phyloP scores from a whole-genome alignment of 805 yeast species.

The Starmera pachycereana region DNA sequence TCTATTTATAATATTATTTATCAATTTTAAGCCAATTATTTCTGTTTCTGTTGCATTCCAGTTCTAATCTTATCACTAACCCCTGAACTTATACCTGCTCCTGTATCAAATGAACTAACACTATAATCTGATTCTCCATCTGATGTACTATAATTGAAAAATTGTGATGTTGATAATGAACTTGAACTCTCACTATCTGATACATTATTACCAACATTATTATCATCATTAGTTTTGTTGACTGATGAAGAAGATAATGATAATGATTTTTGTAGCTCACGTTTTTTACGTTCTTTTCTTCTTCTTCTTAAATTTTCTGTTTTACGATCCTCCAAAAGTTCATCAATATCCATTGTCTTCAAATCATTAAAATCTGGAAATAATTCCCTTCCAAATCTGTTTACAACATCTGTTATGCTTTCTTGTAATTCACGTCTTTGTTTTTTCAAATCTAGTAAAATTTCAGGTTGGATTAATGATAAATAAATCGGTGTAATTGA shows the following conservation, averaged over 20 bases:
- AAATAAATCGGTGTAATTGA: slow-evolving; percentile 73
- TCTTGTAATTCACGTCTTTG: slow-evolving; percentile 53
- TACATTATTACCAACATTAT: slow-evolving; percentile 14
- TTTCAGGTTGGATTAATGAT: slow-evolving; percentile 47
- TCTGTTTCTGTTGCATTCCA: too few species aligned
- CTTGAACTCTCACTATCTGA: slow-evolving; percentile 24
- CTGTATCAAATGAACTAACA: slow-evolving; percentile 16
- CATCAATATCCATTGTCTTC: slow-evolving; percentile 18
- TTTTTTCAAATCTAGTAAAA: slow-evolving; percentile 46
- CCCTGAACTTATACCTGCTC: slow-evolving; percentile 11
- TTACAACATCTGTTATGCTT: slow-evolving; percentile 71
- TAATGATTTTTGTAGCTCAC: slow-evolving; percentile 7
- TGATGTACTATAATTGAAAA: slow-evolving; percentile 34
- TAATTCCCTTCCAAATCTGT: slow-evolving; percentile 71
- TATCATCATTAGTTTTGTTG: slow-evolving; percentile 34
- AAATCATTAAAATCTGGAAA: slow-evolving; percentile 71
- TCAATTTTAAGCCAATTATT: too few species aligned
- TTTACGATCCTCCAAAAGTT: slow-evolving; percentile 24
- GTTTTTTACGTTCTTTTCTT: slow-evolving; percentile 21
- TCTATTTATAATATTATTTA: too few species aligned
- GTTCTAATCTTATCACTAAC: slow-evolving; percentile 16
- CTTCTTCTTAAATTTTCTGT: slow-evolving; percentile 27
- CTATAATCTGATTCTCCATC: slow-evolving; percentile 19
- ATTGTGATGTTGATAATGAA: slow-evolving; percentile 28
- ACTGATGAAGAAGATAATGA: slow-evolving; percentile 1